phyloP scores from a whole-genome alignment of 2,329 filamentous ascomycete species.

The Parasarocladium wereldwijsianum region DNA sequence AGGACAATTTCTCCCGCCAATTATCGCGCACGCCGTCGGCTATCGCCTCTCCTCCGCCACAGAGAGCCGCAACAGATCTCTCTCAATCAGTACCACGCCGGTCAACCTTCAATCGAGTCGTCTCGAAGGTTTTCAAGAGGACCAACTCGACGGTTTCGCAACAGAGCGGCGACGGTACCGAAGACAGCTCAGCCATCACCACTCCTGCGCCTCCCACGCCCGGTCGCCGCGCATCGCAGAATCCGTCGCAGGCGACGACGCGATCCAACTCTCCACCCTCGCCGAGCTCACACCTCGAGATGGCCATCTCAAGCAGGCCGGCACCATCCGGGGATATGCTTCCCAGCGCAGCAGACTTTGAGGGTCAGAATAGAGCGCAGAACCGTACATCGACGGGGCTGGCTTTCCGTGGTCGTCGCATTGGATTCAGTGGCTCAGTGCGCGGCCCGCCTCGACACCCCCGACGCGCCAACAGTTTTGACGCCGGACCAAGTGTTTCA shows the following conservation, averaged over 20 bases:
- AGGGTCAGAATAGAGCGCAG: conserved; percentile 28
- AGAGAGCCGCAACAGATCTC: conserved; percentile 8
- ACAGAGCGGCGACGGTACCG: neutral
- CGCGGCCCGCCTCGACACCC: conserved; percentile 10
- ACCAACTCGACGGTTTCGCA: conserved; percentile 17
- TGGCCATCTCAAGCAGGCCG: conserved; percentile 15
- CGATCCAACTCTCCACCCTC: conserved; percentile 36
- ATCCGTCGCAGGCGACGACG: conserved; percentile 28
- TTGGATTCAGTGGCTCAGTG: conserved; percentile 28
- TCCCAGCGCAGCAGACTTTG: conserved; percentile 28
- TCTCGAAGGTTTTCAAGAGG: conserved; percentile 34
- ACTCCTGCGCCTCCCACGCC: neutral
- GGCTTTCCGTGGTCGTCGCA: conserved; percentile 28
- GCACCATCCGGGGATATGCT: conserved; percentile 14
- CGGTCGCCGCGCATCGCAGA: conserved; percentile 29
- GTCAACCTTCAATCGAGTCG: conserved; percentile 31
- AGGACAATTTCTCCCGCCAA: conserved; percentile 1
- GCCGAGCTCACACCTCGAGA: conserved; percentile 29
- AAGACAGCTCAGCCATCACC: neutral
- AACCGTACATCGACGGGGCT: conserved; percentile 35
- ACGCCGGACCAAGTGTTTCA: conserved; percentile 18
- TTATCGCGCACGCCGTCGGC: neutral
- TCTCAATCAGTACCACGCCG: conserved; percentile 17
- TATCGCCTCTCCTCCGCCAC: conserved; percentile 8
- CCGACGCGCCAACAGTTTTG: conserved; percentile 34